A percentile compares a stretch with the other conserved stretches of the same genome.
Conservation (phyloP, 768 basidiomycete species). For the Candolleomyces aberdarensis region DNA sequence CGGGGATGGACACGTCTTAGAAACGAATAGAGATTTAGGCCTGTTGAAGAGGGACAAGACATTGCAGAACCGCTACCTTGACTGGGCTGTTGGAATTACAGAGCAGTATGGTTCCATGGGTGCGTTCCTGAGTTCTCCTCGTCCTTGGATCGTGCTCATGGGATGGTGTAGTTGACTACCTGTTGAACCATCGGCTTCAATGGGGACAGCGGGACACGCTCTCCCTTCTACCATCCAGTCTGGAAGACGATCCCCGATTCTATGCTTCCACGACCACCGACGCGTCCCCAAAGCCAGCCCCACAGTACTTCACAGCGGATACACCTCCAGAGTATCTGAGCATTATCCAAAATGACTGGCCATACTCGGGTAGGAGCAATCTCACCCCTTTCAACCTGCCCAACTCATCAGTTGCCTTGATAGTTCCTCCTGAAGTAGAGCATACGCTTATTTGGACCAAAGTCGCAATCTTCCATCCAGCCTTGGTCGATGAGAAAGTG, state of each 20-base stretch:
- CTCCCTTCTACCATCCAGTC: slow-evolving; percentile 53
- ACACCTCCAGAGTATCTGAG: slow-evolving; percentile 58
- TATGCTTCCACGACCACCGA: slow-evolving; percentile 3
- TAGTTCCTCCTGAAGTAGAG: slow-evolving; percentile 70
- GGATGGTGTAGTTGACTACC: slow-evolving; percentile 57
- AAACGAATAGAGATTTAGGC: slow-evolving; percentile 66
- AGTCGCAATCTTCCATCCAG: slow-evolving; percentile 64
- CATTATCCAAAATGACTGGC: slow-evolving; percentile 85
- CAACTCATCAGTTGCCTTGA: not conserved
- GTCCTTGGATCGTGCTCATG: not conserved
- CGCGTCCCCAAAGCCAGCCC: slow-evolving; percentile 12
- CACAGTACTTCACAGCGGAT: slow-evolving; percentile 63
- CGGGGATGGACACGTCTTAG: not conserved
- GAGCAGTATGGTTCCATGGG: slow-evolving; percentile 64
- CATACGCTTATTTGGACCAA: slow-evolving; percentile 79
- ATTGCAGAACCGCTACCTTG: slow-evolving; percentile 65
- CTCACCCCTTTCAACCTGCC: not conserved
- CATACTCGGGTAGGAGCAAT: slow-evolving; percentile 64
- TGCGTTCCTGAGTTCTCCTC: slow-evolving; percentile 27
- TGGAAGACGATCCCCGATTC: slow-evolving; percentile 30
- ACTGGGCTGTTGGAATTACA: slow-evolving; percentile 54
- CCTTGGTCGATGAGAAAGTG: slow-evolving; percentile 49
- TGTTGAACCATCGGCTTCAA: slow-evolving; percentile 63
- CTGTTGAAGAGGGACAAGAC: slow-evolving; percentile 70
- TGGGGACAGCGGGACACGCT: slow-evolving; percentile 73